These are phyloP conservation scores for Juncus effusus DNA, from an alignment of 176 grass and related monocot species.

Conservation along the genomic window DNA sequence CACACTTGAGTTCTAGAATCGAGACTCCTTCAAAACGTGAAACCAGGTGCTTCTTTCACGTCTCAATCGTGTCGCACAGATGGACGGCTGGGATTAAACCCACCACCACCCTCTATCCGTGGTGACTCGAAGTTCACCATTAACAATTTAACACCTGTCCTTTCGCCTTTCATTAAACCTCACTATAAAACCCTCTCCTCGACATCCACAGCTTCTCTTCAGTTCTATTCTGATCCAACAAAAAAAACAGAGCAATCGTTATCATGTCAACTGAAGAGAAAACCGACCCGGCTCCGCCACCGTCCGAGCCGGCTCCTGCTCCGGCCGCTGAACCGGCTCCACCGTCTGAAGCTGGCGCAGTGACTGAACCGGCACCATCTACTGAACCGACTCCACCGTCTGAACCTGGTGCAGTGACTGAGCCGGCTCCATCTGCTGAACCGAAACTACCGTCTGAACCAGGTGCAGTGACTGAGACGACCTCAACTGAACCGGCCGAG, in stretches of 20 bases:
- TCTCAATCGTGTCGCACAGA: constrained; percentile 18
- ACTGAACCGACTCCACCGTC: not conserved
- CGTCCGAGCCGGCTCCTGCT: not conserved
- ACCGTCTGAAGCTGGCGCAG: not conserved
- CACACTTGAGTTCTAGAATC: constrained; percentile 23
- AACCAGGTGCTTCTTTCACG: constrained; percentile 12
- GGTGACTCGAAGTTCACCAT: constrained; percentile 14
- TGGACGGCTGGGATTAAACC: constrained; percentile 19
- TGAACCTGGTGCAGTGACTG: not conserved
- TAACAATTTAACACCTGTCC: not conserved
- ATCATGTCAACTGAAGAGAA: constrained; percentile 34
- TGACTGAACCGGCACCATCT: not conserved
- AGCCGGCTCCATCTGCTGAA: not conserved
- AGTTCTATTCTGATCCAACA: not conserved
- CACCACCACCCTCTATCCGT: constrained; percentile 38
- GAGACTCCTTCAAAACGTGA: not conserved
- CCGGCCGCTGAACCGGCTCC: not conserved
- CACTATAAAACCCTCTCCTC: constrained; percentile 2
- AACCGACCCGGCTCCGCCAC: not conserved
- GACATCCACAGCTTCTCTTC: not conserved
- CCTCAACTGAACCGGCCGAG: constrained; percentile 7
- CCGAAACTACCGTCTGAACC: not conserved
- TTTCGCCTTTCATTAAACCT: not conserved
- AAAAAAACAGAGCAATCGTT: not conserved
- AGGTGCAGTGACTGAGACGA: not conserved